phyloP scores from a whole-genome alignment of 169 alveolate species.

The Plasmodium vinckei region DNA sequence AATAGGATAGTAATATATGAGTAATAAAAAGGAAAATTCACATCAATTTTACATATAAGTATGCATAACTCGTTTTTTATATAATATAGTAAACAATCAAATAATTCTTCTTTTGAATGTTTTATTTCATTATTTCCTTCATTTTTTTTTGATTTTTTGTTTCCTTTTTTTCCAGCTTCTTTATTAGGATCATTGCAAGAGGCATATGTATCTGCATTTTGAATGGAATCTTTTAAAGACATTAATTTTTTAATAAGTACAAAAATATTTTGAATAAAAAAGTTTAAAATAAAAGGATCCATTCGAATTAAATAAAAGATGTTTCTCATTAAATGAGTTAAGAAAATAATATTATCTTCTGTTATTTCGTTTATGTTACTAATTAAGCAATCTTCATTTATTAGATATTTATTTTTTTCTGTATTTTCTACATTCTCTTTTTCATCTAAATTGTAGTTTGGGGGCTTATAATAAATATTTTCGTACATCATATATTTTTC shows the following conservation, averaged over 20 bases:
- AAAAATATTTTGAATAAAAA: conserved; percentile 41
- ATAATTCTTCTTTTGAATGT: conserved; percentile 15
- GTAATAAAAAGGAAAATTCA: conserved; percentile 42
- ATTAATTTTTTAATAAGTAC: conserved; percentile 24
- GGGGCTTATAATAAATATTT: not conserved
- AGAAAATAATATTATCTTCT: conserved; percentile 41
- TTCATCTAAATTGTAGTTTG: not conserved
- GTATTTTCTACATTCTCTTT: not conserved
- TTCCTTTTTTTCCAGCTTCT: not conserved
- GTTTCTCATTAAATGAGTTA: conserved; percentile 51
- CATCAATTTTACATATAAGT: conserved; percentile 30
- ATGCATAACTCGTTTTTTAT: conserved; percentile 50
- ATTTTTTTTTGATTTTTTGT: not conserved
- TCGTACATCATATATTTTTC: not conserved
- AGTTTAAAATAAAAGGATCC: conserved; percentile 52
- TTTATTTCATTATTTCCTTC: not conserved
- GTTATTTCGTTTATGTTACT: conserved; percentile 23
- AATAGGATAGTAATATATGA: conserved; percentile 39
- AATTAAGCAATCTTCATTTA: conserved; percentile 9
- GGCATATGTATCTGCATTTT: not conserved
- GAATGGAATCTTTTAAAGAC: not conserved
- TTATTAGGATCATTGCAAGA: no score
- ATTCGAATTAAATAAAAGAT: conserved; percentile 40
- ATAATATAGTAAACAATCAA: conserved; percentile 27
- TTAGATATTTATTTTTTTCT: not conserved